Evolutionary conservation across 306 rosid species (phyloP).

Genomic region (Gleditsia sinensis): DNA sequence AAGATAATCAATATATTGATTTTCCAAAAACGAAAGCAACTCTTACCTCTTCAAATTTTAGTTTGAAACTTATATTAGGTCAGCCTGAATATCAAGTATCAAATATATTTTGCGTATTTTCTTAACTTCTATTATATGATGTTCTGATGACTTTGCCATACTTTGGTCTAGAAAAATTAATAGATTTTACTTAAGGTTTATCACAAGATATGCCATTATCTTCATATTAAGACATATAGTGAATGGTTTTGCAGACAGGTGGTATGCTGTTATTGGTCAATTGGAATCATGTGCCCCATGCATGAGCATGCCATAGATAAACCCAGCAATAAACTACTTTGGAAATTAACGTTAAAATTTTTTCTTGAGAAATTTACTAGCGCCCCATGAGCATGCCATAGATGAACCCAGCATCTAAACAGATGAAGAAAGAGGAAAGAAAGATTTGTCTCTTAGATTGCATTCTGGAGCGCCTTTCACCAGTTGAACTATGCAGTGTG

Average conservation of each 20-base stretch:
- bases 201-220: not conserved
- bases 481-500: constrained; percentile 47
- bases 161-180: too few species aligned
- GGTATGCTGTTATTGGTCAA: constrained; percentile 70
- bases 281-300: constrained; percentile 47
- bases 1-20: too few species aligned
- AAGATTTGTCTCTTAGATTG: constrained; percentile 41
- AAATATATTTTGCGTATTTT: not conserved
- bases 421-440: constrained; percentile 32
- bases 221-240: not conserved
- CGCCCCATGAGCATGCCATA: not conserved
- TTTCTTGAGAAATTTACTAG: too few species aligned
- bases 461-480: constrained; percentile 56
- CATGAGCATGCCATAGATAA: too few species aligned
- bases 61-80: not conserved
- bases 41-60: not conserved
- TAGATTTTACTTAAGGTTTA: not conserved
- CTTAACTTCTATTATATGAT: not conserved
- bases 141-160: not conserved
- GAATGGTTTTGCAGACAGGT: constrained; percentile 60
- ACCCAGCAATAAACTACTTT: too few species aligned
- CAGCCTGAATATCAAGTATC: not conserved
- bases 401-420: not conserved
- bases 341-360: too few species aligned
- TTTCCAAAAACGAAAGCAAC: not conserved